Percentiles rank a stretch among this genome's conserved stretches.
phyloP scores from a whole-genome alignment of 495 filamentous ascomycete species.

The Alectoria sarmentosa region DNA sequence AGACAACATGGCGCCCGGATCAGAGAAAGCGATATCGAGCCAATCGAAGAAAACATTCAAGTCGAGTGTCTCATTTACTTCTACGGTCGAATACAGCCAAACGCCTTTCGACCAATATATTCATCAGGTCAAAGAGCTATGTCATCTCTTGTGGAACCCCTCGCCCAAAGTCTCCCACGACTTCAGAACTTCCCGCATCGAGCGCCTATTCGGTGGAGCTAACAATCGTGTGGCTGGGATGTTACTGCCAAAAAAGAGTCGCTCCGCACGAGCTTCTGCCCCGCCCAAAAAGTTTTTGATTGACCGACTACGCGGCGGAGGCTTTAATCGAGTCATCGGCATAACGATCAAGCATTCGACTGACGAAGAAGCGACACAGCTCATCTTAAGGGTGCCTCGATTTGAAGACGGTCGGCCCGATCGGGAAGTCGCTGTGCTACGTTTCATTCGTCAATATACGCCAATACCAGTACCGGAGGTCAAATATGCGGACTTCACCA shows the following conservation, averaged over 20 bases:
- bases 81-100: background rate
- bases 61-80: background rate
- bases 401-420: background rate
- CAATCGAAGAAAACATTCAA: background rate
- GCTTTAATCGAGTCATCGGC: conserved; percentile 21
- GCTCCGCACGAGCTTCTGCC: background rate
- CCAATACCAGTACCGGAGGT: conserved; percentile 17
- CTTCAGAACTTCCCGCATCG: background rate
- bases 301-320: conserved; percentile 15
- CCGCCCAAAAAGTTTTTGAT: conserved; percentile 10
- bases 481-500: conserved; percentile 1
- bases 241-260: background rate
- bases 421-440: conserved; percentile 8
- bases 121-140: conserved; percentile 6
- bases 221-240: conserved; percentile 19
- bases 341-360: background rate
- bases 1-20: background rate
- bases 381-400: conserved; percentile 15
- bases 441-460: conserved; percentile 12
- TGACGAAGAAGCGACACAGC: background rate
- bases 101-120: background rate
- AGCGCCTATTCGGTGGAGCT: conserved; percentile 3
- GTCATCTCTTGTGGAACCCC: background rate
- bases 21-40: background rate
- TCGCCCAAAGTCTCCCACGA: background rate